Percentiles rank a stretch among this genome's conserved stretches.
These are phyloP conservation scores for Kondoa subrosea DNA, from an alignment of 768 basidiomycete species.

Conservation along the genomic window DNA sequence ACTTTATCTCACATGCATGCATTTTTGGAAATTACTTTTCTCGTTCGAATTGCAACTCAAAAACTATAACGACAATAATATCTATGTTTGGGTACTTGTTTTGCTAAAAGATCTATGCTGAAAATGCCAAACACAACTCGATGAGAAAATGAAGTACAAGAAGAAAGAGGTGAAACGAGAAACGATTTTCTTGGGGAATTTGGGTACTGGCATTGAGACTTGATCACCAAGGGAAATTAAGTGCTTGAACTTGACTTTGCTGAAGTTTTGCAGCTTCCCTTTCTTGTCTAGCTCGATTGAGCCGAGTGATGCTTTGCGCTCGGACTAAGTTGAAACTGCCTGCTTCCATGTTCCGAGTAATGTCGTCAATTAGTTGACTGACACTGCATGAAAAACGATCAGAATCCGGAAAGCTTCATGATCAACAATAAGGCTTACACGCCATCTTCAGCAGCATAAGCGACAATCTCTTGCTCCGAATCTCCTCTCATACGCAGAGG, in stretches of 20 bases:
- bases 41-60: too few relatives aligned
- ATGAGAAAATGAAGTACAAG: too few relatives aligned
- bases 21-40: neutral
- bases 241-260: neutral
- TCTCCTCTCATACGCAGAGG: neutral
- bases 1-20: too few relatives aligned
- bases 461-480: neutral
- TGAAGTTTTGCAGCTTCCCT: neutral
- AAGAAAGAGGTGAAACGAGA: too few relatives aligned
- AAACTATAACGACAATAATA: too few relatives aligned
- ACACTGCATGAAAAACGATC: slow-evolving; percentile 2
- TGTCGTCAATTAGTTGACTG: slow-evolving; percentile 15
- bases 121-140: too few relatives aligned
- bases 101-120: too few relatives aligned
- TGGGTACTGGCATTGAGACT: too few relatives aligned
- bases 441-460: neutral
- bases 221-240: neutral
- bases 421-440: neutral
- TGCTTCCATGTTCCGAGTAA: slow-evolving; percentile 15
- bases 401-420: neutral
- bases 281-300: neutral
- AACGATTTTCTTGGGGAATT: too few relatives aligned
- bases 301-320: neutral
- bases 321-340: slow-evolving; percentile 17
- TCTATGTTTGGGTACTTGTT: too few relatives aligned